Conservation (phyloP, 345 rosid species). For the Brassica carinata region DNA sequence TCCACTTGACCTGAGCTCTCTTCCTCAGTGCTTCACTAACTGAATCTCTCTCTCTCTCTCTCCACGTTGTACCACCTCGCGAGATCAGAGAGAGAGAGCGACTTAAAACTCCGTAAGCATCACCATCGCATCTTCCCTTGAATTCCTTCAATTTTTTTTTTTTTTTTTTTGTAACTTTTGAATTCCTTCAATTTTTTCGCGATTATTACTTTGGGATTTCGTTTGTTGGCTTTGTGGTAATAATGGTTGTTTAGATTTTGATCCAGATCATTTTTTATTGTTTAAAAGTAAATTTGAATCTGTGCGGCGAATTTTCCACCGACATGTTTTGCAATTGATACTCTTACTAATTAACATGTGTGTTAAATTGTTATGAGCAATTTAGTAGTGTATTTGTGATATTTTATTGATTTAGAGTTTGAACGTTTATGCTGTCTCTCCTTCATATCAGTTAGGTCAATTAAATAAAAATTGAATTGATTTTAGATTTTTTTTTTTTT, state of each 20-base stretch:
- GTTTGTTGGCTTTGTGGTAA: neutral
- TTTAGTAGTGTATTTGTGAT: neutral
- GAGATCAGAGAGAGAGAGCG: constrained; percentile 21
- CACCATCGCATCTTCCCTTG: constrained; percentile 3
- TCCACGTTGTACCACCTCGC: neutral
- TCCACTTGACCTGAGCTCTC: neutral
- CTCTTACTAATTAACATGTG: neutral
- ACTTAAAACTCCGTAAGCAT: constrained; percentile 30
- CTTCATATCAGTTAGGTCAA: constrained; percentile 11
- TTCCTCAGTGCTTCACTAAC: constrained; percentile 16
- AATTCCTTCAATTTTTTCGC: neutral
- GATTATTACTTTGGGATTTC: constrained; percentile 3
- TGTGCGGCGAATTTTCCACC: constrained; percentile 10
- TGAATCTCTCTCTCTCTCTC: constrained; percentile 16
- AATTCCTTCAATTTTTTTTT: neutral
- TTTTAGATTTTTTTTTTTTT: neutral
- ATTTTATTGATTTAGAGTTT: no score
- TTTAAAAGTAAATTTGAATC: neutral
- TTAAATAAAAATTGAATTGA: neutral
- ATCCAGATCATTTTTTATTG: neutral
- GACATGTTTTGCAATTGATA: neutral
- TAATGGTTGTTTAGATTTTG: constrained; percentile 1
- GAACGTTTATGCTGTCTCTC: no score
- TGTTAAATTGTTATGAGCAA: neutral
- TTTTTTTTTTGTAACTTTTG: no score